Conservation (phyloP, 2,329 filamentous ascomycete genomes). For the Cercospora sp. region DNA sequence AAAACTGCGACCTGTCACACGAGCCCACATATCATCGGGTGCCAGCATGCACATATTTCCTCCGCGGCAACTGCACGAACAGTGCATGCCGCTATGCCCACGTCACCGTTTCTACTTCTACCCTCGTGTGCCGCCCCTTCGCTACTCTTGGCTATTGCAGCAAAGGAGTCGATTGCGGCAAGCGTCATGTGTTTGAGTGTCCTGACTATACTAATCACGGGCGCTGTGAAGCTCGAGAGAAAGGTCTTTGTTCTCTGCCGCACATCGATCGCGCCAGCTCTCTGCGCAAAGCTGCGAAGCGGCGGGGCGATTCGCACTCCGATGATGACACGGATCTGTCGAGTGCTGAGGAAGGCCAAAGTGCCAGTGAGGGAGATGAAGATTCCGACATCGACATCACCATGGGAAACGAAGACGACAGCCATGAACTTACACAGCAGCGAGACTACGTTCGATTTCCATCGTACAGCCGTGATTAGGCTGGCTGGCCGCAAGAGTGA, state of each 20-base stretch:
- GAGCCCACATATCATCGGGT: slow-evolving; percentile 78
- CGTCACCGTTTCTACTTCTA: slow-evolving; percentile 71
- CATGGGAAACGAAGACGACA: slow-evolving; percentile 39
- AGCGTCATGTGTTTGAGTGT: slow-evolving; percentile 83
- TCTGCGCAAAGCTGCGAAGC: slow-evolving; percentile 60
- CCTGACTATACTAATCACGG: slow-evolving; percentile 93
- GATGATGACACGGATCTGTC: slow-evolving; percentile 60
- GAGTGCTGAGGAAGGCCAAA: slow-evolving; percentile 70
- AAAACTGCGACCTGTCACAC: slow-evolving; percentile 87
- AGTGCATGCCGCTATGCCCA: slow-evolving; percentile 84
- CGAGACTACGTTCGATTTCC: slow-evolving; percentile 54
- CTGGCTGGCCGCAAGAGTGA: neutral
- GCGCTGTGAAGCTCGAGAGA: slow-evolving; percentile 67
- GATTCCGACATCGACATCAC: slow-evolving; percentile 57
- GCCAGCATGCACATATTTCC: slow-evolving; percentile 85
- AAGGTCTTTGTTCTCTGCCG: slow-evolving; percentile 70
- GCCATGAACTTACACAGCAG: slow-evolving; percentile 53
- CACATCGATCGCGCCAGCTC: slow-evolving; percentile 88
- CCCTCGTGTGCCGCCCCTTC: slow-evolving; percentile 80
- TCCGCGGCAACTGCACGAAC: slow-evolving; percentile 87
- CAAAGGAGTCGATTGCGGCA: slow-evolving; percentile 71
- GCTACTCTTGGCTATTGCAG: slow-evolving; percentile 86
- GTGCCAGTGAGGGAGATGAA: slow-evolving; percentile 38
- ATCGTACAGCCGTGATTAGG: neutral
- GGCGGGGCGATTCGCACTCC: slow-evolving; percentile 41